Conservation (phyloP, 106 monocot species). For the Gastrodia elata region DNA sequence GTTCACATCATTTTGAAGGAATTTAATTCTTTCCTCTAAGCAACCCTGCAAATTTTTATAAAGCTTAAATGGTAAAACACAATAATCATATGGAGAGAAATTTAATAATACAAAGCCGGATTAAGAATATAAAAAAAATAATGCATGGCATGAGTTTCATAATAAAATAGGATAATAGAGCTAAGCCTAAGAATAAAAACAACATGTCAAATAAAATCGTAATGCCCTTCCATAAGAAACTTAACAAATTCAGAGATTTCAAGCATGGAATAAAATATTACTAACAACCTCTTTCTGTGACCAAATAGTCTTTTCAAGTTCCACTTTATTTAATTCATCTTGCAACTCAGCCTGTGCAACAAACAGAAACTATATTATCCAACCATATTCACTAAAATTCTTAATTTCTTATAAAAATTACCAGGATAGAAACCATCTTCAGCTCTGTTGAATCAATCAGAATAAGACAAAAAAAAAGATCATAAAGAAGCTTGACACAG, state of each 20-base stretch:
- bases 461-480: not conserved
- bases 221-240: not conserved
- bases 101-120: not conserved
- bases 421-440: not conserved
- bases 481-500: not conserved
- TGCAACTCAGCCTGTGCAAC: not conserved
- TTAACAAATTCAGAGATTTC: not conserved
- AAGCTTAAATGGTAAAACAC: not conserved
- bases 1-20: not conserved
- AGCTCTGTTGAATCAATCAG: not conserved
- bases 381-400: not conserved
- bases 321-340: not conserved
- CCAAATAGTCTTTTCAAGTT: not conserved
- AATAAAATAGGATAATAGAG: not conserved
- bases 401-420: not conserved
- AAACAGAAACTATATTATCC: not conserved
- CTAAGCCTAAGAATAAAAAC: not conserved
- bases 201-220: not conserved
- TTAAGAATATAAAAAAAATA: not conserved
- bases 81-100: not conserved
- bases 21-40: not conserved
- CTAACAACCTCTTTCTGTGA: not conserved
- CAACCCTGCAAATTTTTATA: not conserved
- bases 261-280: not conserved
- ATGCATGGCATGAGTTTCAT: not conserved